Evolutionary conservation across 192 early-diverging fungal genomes (phyloP), one percentile per base, ranked within the genome.

Genomic region (Coemansia sp.): DNA sequence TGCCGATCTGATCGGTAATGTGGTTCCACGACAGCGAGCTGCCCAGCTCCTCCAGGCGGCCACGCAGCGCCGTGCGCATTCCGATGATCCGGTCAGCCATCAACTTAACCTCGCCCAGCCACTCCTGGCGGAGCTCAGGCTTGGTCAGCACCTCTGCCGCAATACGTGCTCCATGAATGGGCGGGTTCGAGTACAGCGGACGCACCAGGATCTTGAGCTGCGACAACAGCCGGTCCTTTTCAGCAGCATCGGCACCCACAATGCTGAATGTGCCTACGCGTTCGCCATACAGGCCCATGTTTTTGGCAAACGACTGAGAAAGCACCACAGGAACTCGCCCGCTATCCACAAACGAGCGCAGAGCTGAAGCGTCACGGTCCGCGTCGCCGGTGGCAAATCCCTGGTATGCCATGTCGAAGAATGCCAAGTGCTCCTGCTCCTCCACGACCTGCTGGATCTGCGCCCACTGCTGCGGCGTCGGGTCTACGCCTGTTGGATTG

Each of bases 371-470:
- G 73, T 99, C 97, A 56, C 82, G 80, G 78, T 83, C 78, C 39
- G 85, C 85, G 72, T 88, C 81, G 55, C 97, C 97, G 6, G 94
- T 95, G 14, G 97, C 97, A 66, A 99, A 99, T 33, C 97, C 97
- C 83, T 98, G 95, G 84, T 99, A 99, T 19, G 97, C 97, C 91
- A 94, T 94, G 72, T 99, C 97, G 55, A 99, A 99, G 86, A 97
- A 99, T 38, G 87, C 78, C 52, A 94, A 84, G 81, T 96, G 94
- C 14, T 84, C 80, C 61, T 81, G 69, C 14, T 86, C 85, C 82
- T 94, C 87, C 38, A 92, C 72, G 39, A 88, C 80, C 51, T 85
- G 56, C 55, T 88, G 86, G 63, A 99, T 88, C 68, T 93, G 78
- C 48, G 81, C 77, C 97, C 97, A 99, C 70, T 99, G 94, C 52